Percentiles rank a stretch among this genome's conserved stretches.
These are phyloP conservation scores for Parachlorella kessleri DNA, from an alignment of 139 green algal genomes.

Conservation along the genomic window DNA sequence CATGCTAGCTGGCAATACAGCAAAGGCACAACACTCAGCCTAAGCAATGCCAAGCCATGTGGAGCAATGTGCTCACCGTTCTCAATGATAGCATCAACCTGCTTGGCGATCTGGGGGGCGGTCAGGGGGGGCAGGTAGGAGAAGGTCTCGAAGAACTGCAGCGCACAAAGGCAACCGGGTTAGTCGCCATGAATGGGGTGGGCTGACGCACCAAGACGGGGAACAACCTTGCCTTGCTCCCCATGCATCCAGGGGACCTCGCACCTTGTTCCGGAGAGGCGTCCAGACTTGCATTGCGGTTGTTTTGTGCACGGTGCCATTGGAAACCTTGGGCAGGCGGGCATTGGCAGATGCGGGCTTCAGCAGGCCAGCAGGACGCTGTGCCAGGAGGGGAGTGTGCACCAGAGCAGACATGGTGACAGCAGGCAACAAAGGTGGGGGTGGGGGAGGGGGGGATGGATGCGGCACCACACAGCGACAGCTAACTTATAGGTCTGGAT, in stretches of 20 bases:
- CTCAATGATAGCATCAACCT: slow-evolving; percentile 95
- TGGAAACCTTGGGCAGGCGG: slow-evolving; percentile 31
- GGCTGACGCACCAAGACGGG: no score
- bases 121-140: slow-evolving; percentile 97
- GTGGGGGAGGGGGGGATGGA: no score
- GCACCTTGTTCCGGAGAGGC: no score
- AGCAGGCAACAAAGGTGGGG: no score
- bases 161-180: not conserved
- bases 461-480: no score
- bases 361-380: not conserved
- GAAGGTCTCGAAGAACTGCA: slow-evolving; percentile 96
- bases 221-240: not conserved
- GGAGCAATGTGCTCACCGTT: no score
- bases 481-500: no score
- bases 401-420: slow-evolving; percentile 24
- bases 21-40: no score
- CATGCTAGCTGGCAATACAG: no score
- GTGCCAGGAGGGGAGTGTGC: slow-evolving; percentile 10
- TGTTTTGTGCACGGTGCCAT: slow-evolving; percentile 39
- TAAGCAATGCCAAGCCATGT: no score
- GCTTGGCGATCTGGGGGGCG: slow-evolving; percentile 85
- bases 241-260: no score
- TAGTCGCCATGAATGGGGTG: not conserved
- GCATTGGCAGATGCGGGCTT: slow-evolving; percentile 31
- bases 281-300: no score